Evolutionary conservation across 2,329 filamentous ascomycete genomes (phyloP).

Genomic region (Talaromyces albobiverticillius): DNA sequence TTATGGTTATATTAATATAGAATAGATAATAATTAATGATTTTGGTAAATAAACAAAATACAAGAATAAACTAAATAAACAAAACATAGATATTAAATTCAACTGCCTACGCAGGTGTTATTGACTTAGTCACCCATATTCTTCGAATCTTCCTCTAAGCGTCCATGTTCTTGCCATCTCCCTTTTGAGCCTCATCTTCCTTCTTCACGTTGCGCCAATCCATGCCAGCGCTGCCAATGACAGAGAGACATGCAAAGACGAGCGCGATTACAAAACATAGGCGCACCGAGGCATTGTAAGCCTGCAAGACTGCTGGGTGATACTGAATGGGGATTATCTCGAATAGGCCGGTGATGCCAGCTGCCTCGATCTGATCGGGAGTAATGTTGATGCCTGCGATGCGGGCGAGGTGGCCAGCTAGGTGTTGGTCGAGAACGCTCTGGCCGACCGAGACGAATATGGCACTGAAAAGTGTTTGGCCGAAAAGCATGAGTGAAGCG

Average conservation of each 20-base stretch:
- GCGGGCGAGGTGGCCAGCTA: constrained; percentile 23
- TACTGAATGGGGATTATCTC: constrained; percentile 5
- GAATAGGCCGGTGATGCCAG: constrained; percentile 4
- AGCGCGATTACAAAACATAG: constrained; percentile 10
- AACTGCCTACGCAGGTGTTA: too few relatives aligned
- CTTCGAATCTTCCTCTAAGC: too few relatives aligned
- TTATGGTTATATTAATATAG: too few relatives aligned
- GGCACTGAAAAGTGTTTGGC: constrained; percentile 22
- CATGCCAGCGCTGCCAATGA: constrained; percentile 9
- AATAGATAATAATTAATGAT: too few relatives aligned
- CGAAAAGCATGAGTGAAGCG: constrained; percentile 23
- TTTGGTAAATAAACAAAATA: too few relatives aligned
- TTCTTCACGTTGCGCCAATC: constrained; percentile 13
- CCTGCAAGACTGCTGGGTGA: background rate
- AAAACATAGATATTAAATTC: too few relatives aligned
- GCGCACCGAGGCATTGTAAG: constrained; percentile 9
- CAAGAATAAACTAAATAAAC: too few relatives aligned
- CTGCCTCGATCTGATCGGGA: constrained; percentile 5
- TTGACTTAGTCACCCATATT: too few relatives aligned
- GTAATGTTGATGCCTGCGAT: constrained; percentile 14
- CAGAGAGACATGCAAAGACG: constrained; percentile 5
- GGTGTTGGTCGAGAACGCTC: constrained; percentile 27
- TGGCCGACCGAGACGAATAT: constrained; percentile 29
- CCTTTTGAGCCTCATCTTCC: background rate
- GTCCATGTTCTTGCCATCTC: background rate